A percentile compares a stretch with the other conserved stretches of the same genome.
Evolutionary conservation across 192 early-diverging fungal genomes (phyloP).

Genomic region (Backusella circina): DNA sequence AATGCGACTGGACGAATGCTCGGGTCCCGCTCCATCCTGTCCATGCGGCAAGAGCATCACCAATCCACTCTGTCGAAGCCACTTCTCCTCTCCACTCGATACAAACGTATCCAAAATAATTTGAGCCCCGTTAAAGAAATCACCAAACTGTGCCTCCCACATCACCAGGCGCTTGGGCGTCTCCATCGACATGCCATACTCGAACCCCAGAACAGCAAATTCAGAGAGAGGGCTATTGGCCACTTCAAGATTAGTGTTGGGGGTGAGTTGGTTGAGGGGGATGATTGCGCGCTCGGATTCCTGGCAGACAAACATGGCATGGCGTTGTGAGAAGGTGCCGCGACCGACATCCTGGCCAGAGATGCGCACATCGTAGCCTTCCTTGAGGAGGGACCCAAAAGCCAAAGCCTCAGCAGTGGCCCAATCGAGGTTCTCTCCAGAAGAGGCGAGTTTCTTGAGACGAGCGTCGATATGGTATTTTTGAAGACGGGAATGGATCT

Average conservation of each 20-base stretch:
- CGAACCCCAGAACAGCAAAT: conserved; percentile 94
- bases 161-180: conserved; percentile 83
- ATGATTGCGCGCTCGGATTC: conserved; percentile 82
- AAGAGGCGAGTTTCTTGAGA: conserved; percentile 61
- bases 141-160: conserved; percentile 99
- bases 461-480: conserved; percentile 92
- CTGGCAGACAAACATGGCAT: conserved; percentile 95
- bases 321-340: conserved; percentile 96
- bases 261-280: conserved; percentile 70
- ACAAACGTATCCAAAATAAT: conserved; percentile 94
- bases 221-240: conserved; percentile 92
- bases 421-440: conserved; percentile 84
- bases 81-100: conserved; percentile 86
- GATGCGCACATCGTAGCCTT: conserved; percentile 88
- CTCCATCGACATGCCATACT: conserved; percentile 92
- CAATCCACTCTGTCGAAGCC: conserved; percentile 88
- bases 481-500: conserved; percentile 76
- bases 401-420: conserved; percentile 92
- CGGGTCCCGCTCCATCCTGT: conserved; percentile 93
- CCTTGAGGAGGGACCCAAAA: conserved; percentile 80
- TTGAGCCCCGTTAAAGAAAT: conserved; percentile 96
- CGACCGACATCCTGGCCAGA: conserved; percentile 98
- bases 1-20: conserved; percentile 88
- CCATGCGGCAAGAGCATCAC: conserved; percentile 95
- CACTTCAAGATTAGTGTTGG: conserved; percentile 48